Base-by-base conservation (phyloP, 495 filamentous ascomycete species). In the Tetracladium setigerum region DNA sequence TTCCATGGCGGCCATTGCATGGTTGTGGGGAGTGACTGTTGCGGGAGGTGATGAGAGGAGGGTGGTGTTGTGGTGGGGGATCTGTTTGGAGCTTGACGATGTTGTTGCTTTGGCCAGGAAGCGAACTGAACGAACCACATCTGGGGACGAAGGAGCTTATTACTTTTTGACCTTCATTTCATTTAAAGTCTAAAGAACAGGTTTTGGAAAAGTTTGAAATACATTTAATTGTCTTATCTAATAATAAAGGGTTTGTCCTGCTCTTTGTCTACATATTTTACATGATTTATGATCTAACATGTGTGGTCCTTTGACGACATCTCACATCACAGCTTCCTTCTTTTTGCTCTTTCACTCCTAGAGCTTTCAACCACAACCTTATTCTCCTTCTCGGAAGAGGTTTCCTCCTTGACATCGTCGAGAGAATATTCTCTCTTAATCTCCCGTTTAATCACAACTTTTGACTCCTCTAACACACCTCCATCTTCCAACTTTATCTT, bases 1-100 rank as follows among this genome's bases (percentile, higher is more conserved):
- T 43, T 42, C 55, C 55, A 52, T 49, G 54, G 54, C 45, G 52
- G 52, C 53, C 57, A 60, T 60, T 33, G 53, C 57, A 60, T 60
- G 27, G 47, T 60, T 50, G 45, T 43, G 15, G 24, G 11, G 34
- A 5, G 17, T 11, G 15, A 16, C 2, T 47, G 35, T 18, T 34
- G 44, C 18, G 9, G 27, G 17, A 34, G 12, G 55, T 44, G 38
- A n/a, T n/a, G n/a, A 7, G 22, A 27, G 22, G 22, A 30, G 9
- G 11, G 11, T 30, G 18, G 11, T 50, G 35, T 18, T 34, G 39
- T 27, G 22, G 22, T 27, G 22, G 22, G 22, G 22, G 22, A 27
- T 3, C 3, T 27, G 22, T 27, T 27, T 27, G 22, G 22, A 27
- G 22, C 3, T 27, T 27, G 22, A 27, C 7, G 22, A 3, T n/a